Base-by-base conservation (phyloP, 208 protist species). In the Borovskyia barvae region DNA sequence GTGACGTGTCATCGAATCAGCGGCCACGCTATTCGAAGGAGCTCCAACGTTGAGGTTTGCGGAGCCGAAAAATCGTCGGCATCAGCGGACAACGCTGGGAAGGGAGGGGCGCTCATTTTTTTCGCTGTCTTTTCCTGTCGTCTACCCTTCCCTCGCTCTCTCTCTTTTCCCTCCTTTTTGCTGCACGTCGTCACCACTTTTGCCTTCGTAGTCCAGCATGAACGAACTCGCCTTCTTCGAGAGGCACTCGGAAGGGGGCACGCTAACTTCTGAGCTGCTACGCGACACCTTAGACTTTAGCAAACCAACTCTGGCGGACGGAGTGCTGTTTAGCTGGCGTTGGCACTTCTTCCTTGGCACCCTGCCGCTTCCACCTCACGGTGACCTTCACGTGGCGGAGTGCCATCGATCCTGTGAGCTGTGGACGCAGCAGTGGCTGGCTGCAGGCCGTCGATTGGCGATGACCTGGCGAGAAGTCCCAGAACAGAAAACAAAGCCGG, bases 271-370 rank as follows among this genome's bases (percentile, higher is more conserved):
- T 4, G 28, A 54, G 15, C 48, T 83, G 42, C 35, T 79, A n/a
- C 66, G 77, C 4, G 66, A 76, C 40, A 62, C 60, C n/a, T 47
- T 76, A 1, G 53, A 73, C 52, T 62, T 75, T 47, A 37, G 59
- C 0, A 56, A 50, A 20, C 19, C 43, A 3, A 50, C 30, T 24
- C 14, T 11, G 4, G 24, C 35, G n/a, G 45, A 59, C 1, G 41
- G 62, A 1, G 58, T 40, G 12, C 63, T 83, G 28, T 66, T 64
- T 30, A 72, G 66, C 43, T 63, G 75, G 41, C 77, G 77, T 7
- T 83, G 77, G 77, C 72, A 75, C 25, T 74, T 83, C 30, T 51
- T 83, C 0, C 67, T 83, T 1, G 66, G 66, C 24, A 75, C 73
- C 14, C 54, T 83, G 33, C 77, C 72, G 7, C 11, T 71, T 2